Evolutionary conservation across 2,329 filamentous ascomycete genomes (phyloP).

Genomic region (Fusarium humuli): DNA sequence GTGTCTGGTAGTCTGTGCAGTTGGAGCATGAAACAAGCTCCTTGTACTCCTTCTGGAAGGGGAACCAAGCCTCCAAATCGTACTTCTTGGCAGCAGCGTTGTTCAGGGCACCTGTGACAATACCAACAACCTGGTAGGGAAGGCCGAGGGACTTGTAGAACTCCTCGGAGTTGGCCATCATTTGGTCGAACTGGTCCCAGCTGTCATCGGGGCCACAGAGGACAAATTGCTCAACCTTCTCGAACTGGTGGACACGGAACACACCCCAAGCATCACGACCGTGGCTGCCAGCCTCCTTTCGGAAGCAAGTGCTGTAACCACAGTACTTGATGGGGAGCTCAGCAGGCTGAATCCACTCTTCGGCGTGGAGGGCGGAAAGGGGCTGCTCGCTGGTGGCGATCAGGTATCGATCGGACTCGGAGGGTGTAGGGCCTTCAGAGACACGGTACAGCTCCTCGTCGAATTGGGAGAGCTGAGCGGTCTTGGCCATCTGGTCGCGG

Average conservation of each 20-base stretch:
- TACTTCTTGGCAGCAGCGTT: constrained; percentile 84
- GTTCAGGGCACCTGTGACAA: constrained; percentile 96
- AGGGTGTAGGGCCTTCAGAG: constrained; percentile 83
- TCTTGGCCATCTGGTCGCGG: constrained; percentile 96
- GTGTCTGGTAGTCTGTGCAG: constrained; percentile 97
- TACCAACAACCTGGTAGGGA: constrained; percentile 91
- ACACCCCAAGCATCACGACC: constrained; percentile 96
- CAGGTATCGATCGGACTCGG: constrained; percentile 85
- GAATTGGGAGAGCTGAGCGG: constrained; percentile 95
- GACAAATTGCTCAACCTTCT: constrained; percentile 88
- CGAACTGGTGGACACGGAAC: constrained; percentile 98
- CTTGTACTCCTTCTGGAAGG: constrained; percentile 97
- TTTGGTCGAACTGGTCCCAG: constrained; percentile 92
- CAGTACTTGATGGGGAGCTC: constrained; percentile 86
- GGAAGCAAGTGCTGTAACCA: constrained; percentile 94
- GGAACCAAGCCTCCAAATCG: constrained; percentile 96
- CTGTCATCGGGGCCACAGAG: constrained; percentile 88
- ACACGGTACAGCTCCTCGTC: constrained; percentile 99
- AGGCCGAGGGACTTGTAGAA: constrained; percentile 93
- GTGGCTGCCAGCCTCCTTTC: constrained; percentile 90
- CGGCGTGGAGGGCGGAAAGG: constrained; percentile 89
- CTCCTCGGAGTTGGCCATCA: constrained; percentile 91
- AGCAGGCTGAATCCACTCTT: constrained; percentile 88
- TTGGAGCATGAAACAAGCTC: constrained; percentile 98
- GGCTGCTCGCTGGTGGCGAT: constrained; percentile 93